Conservation (phyloP, 1,284 basidiomycete species). For the Heliocybe sulcata region DNA sequence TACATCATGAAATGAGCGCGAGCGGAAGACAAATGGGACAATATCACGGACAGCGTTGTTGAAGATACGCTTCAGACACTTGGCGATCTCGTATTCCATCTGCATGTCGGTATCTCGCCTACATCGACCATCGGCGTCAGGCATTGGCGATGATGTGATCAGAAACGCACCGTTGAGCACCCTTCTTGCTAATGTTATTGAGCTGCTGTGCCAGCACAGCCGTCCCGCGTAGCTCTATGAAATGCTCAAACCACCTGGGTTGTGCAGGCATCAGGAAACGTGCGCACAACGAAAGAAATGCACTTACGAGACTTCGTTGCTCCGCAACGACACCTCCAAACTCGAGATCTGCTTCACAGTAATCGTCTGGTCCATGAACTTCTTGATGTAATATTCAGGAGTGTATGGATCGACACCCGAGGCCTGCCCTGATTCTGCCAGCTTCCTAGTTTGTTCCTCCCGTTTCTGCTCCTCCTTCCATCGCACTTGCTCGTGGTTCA, state of each 20-base stretch:
- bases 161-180: constrained; percentile 43
- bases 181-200: constrained; percentile 67
- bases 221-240: constrained; percentile 74
- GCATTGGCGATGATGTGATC: neutral
- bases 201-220: constrained; percentile 83
- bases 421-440: constrained; percentile 47
- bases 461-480: constrained; percentile 66
- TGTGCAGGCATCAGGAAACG: neutral
- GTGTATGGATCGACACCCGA: constrained; percentile 50
- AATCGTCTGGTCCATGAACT: constrained; percentile 83
- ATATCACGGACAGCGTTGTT: constrained; percentile 57
- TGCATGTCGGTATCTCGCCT: constrained; percentile 64
- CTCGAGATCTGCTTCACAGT: constrained; percentile 76
- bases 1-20: constrained; percentile 19
- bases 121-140: neutral
- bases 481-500: constrained; percentile 76
- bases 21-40: neutral
- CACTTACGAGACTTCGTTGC: constrained; percentile 72
- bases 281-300: constrained; percentile 2
- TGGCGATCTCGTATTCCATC: constrained; percentile 87
- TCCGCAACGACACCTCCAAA: constrained; percentile 76
- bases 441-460: constrained; percentile 53
- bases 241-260: constrained; percentile 76
- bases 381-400: constrained; percentile 87
- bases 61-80: constrained; percentile 82